Evolutionary conservation across 2,329 filamentous ascomycete species (phyloP).

Genomic region (Penicillium italicum): DNA sequence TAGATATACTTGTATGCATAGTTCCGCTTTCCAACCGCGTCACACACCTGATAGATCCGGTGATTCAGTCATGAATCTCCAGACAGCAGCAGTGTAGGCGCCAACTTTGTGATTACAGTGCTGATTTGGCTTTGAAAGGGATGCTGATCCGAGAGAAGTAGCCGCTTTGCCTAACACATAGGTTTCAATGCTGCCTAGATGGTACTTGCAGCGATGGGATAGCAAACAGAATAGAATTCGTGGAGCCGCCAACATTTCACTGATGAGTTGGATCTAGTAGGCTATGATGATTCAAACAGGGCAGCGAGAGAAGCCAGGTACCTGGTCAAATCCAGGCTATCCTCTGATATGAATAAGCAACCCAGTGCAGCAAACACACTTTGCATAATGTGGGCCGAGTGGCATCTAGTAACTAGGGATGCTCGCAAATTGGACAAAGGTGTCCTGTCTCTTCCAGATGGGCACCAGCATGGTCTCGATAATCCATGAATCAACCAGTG

Average conservation of each 20-base stretch:
- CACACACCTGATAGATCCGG: not conserved
- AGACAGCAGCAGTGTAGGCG: not conserved
- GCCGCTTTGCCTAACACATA: not conserved
- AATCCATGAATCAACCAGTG: not conserved
- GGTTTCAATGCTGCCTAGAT: too few relatives aligned
- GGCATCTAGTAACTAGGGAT: slow-evolving; percentile 34
- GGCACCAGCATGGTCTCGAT: not conserved
- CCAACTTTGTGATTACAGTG: not conserved
- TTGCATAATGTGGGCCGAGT: slow-evolving; percentile 64
- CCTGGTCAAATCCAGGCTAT: slow-evolving; percentile 66
- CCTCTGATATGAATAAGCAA: slow-evolving; percentile 64
- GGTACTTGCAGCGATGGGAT: slow-evolving; percentile 63
- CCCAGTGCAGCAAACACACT: slow-evolving; percentile 72
- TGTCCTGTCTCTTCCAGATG: slow-evolving; percentile 14
- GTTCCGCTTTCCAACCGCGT: not conserved
- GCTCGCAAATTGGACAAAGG: not conserved
- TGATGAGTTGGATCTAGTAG: slow-evolving; percentile 45
- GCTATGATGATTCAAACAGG: slow-evolving; percentile 45
- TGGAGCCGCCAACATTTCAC: slow-evolving; percentile 67
- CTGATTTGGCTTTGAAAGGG: not conserved
- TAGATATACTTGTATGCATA: not conserved
- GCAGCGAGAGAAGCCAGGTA: slow-evolving; percentile 68
- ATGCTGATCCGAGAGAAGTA: not conserved
- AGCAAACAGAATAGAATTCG: slow-evolving; percentile 63
- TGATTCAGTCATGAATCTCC: not conserved